A percentile compares a stretch with the other conserved stretches of the same genome.
Evolutionary conservation across 371 early-diverging fungal species (phyloP).

Genomic region (Batrachochytrium dendrobatidis): DNA sequence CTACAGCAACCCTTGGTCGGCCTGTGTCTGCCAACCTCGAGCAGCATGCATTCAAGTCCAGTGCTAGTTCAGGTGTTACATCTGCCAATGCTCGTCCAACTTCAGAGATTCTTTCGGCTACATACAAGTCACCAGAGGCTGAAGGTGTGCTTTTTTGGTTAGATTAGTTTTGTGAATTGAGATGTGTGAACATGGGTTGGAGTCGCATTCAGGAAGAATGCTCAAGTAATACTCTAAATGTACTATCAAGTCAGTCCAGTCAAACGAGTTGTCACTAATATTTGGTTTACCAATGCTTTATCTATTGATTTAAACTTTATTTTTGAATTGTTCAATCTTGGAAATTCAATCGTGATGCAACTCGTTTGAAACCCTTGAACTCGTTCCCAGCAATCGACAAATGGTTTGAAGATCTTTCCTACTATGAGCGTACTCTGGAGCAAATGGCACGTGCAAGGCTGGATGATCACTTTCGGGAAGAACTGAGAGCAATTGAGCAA

Average conservation of each 20-base stretch:
- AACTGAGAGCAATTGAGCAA: conserved; percentile 85
- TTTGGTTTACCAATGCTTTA: no score
- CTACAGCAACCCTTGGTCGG: neutral
- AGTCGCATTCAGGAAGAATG: no score
- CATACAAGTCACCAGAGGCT: conserved; percentile 32
- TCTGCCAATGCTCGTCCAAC: conserved; percentile 11
- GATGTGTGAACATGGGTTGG: no score
- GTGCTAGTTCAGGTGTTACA: neutral
- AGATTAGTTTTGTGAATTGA: no score
- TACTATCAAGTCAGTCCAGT: no score
- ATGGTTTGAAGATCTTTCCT: conserved; percentile 84
- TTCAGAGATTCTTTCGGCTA: conserved; percentile 15
- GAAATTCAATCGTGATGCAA: no score
- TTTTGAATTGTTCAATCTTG: no score
- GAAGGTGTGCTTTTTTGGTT: conserved; percentile 22
- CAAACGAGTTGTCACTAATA: no score
- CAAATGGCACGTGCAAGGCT: conserved; percentile 87
- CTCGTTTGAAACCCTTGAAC: no score
- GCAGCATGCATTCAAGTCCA: neutral
- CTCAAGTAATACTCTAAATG: no score
- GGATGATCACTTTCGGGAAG: conserved; percentile 88
- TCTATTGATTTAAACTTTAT: no score
- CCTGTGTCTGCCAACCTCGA: neutral
- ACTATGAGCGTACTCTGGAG: conserved; percentile 85
- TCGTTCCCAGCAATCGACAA: conserved; percentile 62